Evolutionary conservation across 2,329 filamentous ascomycete genomes (phyloP).

Genomic region (Fusarium haematococcum): DNA sequence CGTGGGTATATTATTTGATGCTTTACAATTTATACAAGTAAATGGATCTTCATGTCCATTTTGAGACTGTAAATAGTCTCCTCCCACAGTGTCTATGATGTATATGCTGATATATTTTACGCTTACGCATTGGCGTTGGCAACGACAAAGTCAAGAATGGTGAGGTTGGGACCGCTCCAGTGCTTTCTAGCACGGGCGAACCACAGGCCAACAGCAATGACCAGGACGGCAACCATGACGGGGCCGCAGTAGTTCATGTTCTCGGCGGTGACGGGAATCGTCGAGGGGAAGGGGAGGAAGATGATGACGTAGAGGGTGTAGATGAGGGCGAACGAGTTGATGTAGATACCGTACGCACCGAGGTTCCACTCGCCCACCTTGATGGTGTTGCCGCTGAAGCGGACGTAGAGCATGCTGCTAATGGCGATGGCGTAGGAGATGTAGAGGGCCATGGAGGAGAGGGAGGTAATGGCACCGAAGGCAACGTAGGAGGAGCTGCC

Average conservation of each 20-base stretch:
- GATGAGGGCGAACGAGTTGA: constrained; percentile 37
- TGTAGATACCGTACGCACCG: constrained; percentile 24
- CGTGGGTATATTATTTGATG: neutral
- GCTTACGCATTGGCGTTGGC: constrained; percentile 9
- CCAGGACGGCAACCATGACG: constrained; percentile 38
- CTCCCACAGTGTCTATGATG: neutral
- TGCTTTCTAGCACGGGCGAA: constrained; percentile 34
- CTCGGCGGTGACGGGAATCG: constrained; percentile 33
- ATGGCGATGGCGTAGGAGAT: constrained; percentile 44
- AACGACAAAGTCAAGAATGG: constrained; percentile 41
- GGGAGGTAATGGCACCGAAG: constrained; percentile 40
- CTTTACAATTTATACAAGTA: constrained; percentile 1
- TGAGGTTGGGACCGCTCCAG: constrained; percentile 39
- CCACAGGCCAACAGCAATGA: constrained; percentile 36
- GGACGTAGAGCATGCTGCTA: constrained; percentile 38
- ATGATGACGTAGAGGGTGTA: constrained; percentile 42
- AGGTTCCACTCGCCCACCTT: constrained; percentile 44
- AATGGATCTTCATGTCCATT: neutral
- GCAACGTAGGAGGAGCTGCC: constrained; percentile 42
- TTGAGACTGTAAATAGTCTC: neutral
- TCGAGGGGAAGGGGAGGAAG: constrained; percentile 42
- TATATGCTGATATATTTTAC: neutral
- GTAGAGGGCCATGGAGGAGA: constrained; percentile 41
- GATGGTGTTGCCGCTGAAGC: constrained; percentile 14
- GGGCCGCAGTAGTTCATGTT: constrained; percentile 44